Base-by-base conservation (phyloP, 2,329 filamentous ascomycete genomes). In the Sporothrix pallida region DNA sequence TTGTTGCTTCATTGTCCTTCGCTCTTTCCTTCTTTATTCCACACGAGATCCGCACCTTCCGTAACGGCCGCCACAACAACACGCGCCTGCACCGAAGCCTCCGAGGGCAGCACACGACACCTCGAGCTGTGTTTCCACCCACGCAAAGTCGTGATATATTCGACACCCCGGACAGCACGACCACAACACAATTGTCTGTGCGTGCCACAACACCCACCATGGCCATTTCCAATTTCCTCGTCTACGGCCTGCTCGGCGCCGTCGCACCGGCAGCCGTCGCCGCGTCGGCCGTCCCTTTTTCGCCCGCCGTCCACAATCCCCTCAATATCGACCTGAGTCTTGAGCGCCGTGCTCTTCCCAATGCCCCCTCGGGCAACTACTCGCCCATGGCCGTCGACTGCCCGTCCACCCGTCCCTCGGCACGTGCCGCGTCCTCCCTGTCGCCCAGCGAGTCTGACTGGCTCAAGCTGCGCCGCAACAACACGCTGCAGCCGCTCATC, bases 401-500 rank as follows among this genome's bases (percentile, higher is more conserved):
- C 79, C 94, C 94, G 3, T 83, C 85, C 7, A 84, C 84, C n/a
- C 87, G 89, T 62, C 94, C 95, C 0, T 86, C 84, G 1, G 88
- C 97, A 72, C 90, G 94, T 77, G 81, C 81, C 50, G 93, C 92
- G 63, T 81, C 82, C 37, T 78, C 79, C 0, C 83, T 97, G 10
- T 95, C 93, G 2, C 78, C 84, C 17, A 85, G 91, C 73, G 95
- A 98, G 83, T 86, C 85, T 54, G 83, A 87, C 79, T 98, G 95
- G 94, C 85, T 97, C 15, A 80, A 88, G 70, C 86, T 85, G 75
- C 89, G 95, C 74, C 88, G 94, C 76, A 88, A 89, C 75, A 91
- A 91, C 76, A 97, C 94, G 0, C 83, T 95, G 20, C 82, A 89
- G 10, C 90, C 93, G n/a, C 91, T 98, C 87, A 88, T 86, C 72